phyloP scores from a whole-genome alignment of 805 yeast genomes.

The Candida namnaoensis region DNA sequence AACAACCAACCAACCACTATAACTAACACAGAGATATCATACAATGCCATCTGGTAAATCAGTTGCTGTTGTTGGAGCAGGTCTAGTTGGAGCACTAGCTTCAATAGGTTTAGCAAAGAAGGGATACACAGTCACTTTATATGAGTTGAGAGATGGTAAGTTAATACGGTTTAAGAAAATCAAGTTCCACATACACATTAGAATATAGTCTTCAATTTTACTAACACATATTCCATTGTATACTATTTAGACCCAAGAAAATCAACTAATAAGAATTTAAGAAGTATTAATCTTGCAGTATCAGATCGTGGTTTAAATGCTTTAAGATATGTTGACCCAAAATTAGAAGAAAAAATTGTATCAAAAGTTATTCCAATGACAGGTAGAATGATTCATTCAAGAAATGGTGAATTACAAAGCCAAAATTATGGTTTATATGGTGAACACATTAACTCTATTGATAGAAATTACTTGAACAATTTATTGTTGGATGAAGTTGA shows the following conservation, averaged over 20 bases:
- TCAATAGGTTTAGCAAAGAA: slow-evolving; percentile 71
- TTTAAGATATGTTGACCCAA: slow-evolving; percentile 49
- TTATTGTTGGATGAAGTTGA: slow-evolving; percentile 57
- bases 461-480: slow-evolving; percentile 61
- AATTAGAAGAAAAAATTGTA: slow-evolving; percentile 47
- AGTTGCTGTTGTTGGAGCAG: slow-evolving; percentile 77
- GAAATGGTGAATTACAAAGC: slow-evolving; percentile 50
- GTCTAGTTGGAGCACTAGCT: slow-evolving; percentile 79
- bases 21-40: too few species aligned
- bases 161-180: not conserved
- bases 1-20: too few species aligned
- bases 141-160: slow-evolving; percentile 46
- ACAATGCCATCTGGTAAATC: slow-evolving; percentile 1
- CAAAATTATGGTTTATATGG: slow-evolving; percentile 78
- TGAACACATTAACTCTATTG: slow-evolving; percentile 80
- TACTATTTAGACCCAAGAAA: slow-evolving; percentile 43
- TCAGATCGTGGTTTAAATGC: slow-evolving; percentile 77
- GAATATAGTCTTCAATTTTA: too few species aligned
- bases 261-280: slow-evolving; percentile 28
- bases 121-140: slow-evolving; percentile 66
- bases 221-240: too few species aligned
- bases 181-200: too few species aligned
- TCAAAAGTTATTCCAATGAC: slow-evolving; percentile 71
- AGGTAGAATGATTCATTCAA: slow-evolving; percentile 84
- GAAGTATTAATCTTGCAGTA: slow-evolving; percentile 86